phyloP scores from a whole-genome alignment of 345 rosid genomes.

The Anastatica hierochuntica region DNA sequence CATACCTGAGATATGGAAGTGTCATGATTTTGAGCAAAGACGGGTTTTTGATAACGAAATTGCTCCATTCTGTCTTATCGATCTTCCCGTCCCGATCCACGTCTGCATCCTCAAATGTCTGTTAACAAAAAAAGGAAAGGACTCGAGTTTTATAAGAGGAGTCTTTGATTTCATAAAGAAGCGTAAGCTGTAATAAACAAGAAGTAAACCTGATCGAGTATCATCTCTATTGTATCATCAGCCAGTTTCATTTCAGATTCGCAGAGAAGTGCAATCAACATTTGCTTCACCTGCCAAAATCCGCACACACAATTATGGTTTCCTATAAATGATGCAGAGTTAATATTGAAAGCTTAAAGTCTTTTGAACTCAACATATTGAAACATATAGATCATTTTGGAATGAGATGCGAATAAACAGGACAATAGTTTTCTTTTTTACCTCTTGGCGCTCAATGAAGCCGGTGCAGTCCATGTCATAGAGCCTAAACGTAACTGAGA shows the following conservation, averaged over 20 bases:
- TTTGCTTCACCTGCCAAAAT: slow-evolving; percentile 76
- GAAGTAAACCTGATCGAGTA: slow-evolving; percentile 72
- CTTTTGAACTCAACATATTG: too few relatives aligned
- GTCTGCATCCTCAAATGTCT: slow-evolving; percentile 94
- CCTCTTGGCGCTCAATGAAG: slow-evolving; percentile 95
- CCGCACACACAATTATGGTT: neutral
- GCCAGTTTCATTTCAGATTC: slow-evolving; percentile 96
- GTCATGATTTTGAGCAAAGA: slow-evolving; percentile 88
- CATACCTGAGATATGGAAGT: slow-evolving; percentile 90
- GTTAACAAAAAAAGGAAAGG: slow-evolving; percentile 10
- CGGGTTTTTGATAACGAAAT: slow-evolving; percentile 75
- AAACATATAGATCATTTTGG: too few relatives aligned
- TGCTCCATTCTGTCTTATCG: slow-evolving; percentile 73
- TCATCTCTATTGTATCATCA: slow-evolving; percentile 90
- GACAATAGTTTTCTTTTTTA: too few relatives aligned
- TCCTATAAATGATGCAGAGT: too few relatives aligned
- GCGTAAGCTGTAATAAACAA: neutral
- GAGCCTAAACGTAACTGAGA: slow-evolving; percentile 89
- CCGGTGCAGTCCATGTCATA: slow-evolving; percentile 88
- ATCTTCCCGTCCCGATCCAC: slow-evolving; percentile 79
- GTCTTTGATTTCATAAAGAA: too few relatives aligned
- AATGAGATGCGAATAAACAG: too few relatives aligned
- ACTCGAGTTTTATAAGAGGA: too few relatives aligned
- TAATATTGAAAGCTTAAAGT: too few relatives aligned
- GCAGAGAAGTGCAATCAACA: slow-evolving; percentile 92